Conservation (phyloP, 768 basidiomycete species). For the Agrocybe praecox region DNA sequence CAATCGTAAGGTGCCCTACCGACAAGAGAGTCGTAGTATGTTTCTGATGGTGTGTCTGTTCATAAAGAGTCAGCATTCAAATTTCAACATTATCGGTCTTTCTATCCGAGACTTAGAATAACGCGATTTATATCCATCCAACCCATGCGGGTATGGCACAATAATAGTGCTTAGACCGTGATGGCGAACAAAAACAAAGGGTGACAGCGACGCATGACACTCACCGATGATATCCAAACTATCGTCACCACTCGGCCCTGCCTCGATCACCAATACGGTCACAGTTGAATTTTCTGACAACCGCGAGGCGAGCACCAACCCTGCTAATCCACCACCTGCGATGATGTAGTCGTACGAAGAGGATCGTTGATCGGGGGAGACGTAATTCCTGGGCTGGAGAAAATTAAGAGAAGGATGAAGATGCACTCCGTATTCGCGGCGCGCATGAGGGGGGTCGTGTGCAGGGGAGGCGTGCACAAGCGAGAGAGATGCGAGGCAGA, state of each 20-base stretch:
- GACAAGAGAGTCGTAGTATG: conserved; percentile 55
- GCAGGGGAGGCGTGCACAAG: conserved; percentile 1
- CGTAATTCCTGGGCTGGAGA: conserved; percentile 35
- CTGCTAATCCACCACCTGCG: conserved; percentile 27
- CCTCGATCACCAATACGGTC: conserved; percentile 41
- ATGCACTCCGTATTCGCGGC: no score
- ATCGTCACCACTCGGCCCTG: conserved; percentile 34
- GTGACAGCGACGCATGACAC: no score
- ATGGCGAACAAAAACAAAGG: no score
- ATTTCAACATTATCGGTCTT: no score
- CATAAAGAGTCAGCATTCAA: no score
- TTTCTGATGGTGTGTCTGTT: conserved; percentile 49
- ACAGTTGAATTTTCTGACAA: conserved; percentile 33
- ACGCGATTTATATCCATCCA: no score
- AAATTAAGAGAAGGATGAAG: conserved; percentile 8
- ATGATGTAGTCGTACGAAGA: conserved; percentile 27
- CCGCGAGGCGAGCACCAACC: conserved; percentile 36
- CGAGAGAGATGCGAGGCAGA: neutral
- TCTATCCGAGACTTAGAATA: no score
- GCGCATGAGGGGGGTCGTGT: conserved; percentile 1
- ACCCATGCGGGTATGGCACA: no score
- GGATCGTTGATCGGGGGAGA: conserved; percentile 25
- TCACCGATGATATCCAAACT: conserved; percentile 7
- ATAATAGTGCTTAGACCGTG: no score
- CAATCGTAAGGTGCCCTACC: conserved; percentile 53